Evolutionary conservation across 2,329 filamentous ascomycete genomes (phyloP).

Genomic region (Curvularia spicifera): DNA sequence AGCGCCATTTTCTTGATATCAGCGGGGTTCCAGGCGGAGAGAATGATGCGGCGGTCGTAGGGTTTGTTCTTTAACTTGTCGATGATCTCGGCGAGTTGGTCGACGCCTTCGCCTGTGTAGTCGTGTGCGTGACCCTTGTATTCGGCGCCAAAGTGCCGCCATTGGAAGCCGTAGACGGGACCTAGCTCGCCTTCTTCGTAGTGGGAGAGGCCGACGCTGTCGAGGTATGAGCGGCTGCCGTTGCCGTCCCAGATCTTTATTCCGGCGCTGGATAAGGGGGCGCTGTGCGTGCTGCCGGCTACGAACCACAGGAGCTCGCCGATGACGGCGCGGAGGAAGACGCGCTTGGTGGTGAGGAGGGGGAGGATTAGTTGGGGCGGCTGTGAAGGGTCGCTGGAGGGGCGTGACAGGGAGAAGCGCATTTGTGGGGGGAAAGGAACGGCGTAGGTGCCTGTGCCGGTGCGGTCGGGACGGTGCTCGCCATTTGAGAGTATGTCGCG

Average conservation of each 20-base stretch:
- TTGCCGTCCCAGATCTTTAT: slow-evolving; percentile 99
- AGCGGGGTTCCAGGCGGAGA: slow-evolving; percentile 91
- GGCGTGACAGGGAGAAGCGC: slow-evolving; percentile 79
- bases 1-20: slow-evolving; percentile 88
- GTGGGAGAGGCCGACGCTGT: slow-evolving; percentile 79
- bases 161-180: slow-evolving; percentile 98
- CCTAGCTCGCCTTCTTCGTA: slow-evolving; percentile 89
- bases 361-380: slow-evolving; percentile 72
- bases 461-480: slow-evolving; percentile 89
- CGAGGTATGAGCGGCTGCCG: slow-evolving; percentile 86
- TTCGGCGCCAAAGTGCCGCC: slow-evolving; percentile 95
- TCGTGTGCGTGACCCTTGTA: slow-evolving; percentile 73
- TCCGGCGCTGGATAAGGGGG: slow-evolving; percentile 75
- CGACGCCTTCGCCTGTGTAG: slow-evolving; percentile 87
- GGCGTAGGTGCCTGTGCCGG: slow-evolving; percentile 89
- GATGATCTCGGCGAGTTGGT: slow-evolving; percentile 91
- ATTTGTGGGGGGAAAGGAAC: slow-evolving; percentile 87
- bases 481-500: slow-evolving; percentile 80
- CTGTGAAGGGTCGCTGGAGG: slow-evolving; percentile 49
- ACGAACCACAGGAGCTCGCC: slow-evolving; percentile 97
- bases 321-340: slow-evolving; percentile 88
- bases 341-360: slow-evolving; percentile 95
- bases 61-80: slow-evolving; percentile 82
- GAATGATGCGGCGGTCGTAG: slow-evolving; percentile 87
- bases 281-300: slow-evolving; percentile 79